phyloP scores from a whole-genome alignment of 768 basidiomycete genomes.

The Serendipita sp. region DNA sequence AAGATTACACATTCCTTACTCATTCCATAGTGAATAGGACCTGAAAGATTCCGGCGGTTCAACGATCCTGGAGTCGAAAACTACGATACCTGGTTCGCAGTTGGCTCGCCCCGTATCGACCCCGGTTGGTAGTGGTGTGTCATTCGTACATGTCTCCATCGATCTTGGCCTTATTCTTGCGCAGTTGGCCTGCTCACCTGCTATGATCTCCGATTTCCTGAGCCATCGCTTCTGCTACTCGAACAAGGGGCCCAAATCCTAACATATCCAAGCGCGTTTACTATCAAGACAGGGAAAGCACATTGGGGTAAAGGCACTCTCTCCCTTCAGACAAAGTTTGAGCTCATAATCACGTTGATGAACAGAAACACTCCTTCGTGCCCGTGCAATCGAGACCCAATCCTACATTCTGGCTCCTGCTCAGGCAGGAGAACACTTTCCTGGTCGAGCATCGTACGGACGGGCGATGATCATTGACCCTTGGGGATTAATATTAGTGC shows the following conservation, averaged over 20 bases:
- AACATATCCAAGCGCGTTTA: constrained; percentile 14
- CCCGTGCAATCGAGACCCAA: constrained; percentile 14
- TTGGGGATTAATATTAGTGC: constrained; percentile 13
- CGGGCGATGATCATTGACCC: constrained; percentile 15
- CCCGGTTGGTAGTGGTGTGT: constrained; percentile 12
- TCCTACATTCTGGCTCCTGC: constrained; percentile 15
- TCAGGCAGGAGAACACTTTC: constrained; percentile 14
- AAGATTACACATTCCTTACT: constrained; percentile 10
- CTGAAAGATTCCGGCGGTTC: not conserved
- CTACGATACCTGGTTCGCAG: not conserved
- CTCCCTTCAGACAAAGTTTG: not conserved
- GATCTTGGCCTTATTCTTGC: no score
- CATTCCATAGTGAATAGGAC: not conserved
- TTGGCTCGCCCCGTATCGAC: constrained; percentile 9
- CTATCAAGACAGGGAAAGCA: constrained; percentile 12
- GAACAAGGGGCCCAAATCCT: constrained; percentile 7
- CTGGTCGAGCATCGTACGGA: constrained; percentile 12
- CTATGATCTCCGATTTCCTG: constrained; percentile 11
- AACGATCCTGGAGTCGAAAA: not conserved
- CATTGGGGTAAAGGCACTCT: constrained; percentile 11
- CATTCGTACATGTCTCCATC: no score
- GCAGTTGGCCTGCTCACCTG: constrained; percentile 10
- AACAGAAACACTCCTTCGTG: constrained; percentile 10
- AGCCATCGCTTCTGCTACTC: constrained; percentile 3
- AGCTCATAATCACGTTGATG: not conserved